A percentile compares a stretch with the other conserved stretches of the same genome.
Evolutionary conservation across 169 alveolate species (phyloP).

Genomic region (Plasmodium fragile): DNA sequence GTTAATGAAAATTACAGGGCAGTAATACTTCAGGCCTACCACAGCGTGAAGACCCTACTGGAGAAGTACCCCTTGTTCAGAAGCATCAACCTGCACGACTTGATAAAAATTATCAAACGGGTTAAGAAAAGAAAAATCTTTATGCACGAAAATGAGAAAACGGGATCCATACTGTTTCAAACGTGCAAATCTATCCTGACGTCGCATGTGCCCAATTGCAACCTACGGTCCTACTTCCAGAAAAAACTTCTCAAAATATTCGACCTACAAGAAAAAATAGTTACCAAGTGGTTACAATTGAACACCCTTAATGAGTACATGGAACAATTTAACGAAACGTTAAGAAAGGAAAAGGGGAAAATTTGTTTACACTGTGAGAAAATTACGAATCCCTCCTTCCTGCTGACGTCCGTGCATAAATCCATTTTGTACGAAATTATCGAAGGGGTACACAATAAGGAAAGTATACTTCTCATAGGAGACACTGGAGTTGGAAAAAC

Average conservation of each 20-base stretch:
- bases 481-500: constrained; percentile 99
- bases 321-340: constrained; percentile 29
- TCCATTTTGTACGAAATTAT: constrained; percentile 89
- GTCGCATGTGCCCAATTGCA: constrained; percentile 47
- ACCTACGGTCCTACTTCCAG: constrained; percentile 3
- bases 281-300: constrained; percentile 1
- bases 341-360: not conserved
- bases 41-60: constrained; percentile 1
- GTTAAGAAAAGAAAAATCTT: constrained; percentile 41
- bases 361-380: constrained; percentile 20
- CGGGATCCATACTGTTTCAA: constrained; percentile 30
- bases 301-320: constrained; percentile 4
- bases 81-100: constrained; percentile 74
- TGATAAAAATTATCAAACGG: constrained; percentile 54
- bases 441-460: constrained; percentile 89
- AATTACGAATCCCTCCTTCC: constrained; percentile 32
- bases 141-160: constrained; percentile 22
- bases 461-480: constrained; percentile 97
- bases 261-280: not conserved
- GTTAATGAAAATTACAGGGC: constrained; percentile 36
- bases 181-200: constrained; percentile 57
- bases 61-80: constrained; percentile 63
- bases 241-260: constrained; percentile 7
- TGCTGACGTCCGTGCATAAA: constrained; percentile 83
- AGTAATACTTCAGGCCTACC: constrained; percentile 25